These are phyloP conservation scores for Warburgia ugandensis DNA, from an alignment of 164 flowering plant species.

Conservation along the genomic window DNA sequence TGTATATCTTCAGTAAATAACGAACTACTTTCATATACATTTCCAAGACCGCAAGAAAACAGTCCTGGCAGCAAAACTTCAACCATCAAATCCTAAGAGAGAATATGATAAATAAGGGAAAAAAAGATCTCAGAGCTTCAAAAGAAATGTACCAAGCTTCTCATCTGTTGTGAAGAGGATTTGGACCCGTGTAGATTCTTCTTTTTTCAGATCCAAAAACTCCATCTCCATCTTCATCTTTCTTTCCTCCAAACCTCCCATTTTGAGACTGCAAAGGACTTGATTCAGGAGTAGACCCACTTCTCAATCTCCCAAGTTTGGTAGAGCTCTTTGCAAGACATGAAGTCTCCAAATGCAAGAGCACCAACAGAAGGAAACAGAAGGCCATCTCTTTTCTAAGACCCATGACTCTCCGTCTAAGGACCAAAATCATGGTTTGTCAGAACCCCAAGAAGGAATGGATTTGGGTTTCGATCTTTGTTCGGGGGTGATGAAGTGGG, in stretches of 20 bases:
- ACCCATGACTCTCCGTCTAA: slow-evolving; percentile 1
- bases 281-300: slow-evolving; percentile 10
- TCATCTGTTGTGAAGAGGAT: slow-evolving; percentile 16
- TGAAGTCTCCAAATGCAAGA: slow-evolving; percentile 4
- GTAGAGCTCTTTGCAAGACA: slow-evolving; percentile 1
- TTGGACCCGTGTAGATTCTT: slow-evolving; percentile 11
- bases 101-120: slow-evolving; percentile 1
- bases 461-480: no score
- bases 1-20: slow-evolving; percentile 3
- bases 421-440: no score
- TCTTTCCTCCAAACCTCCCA: slow-evolving; percentile 15
- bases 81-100: slow-evolving; percentile 11
- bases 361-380: slow-evolving; percentile 10
- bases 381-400: no score
- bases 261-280: slow-evolving; percentile 11
- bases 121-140: slow-evolving; percentile 12
- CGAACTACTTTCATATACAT: slow-evolving; percentile 11
- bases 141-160: slow-evolving; percentile 9
- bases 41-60: slow-evolving; percentile 4
- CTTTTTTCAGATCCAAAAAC: slow-evolving; percentile 11
- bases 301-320: slow-evolving; percentile 7
- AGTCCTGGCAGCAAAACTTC: no score
- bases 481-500: no score
- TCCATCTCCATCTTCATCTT: slow-evolving; percentile 4
- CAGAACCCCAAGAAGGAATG: no score